Base-by-base conservation (phyloP, 108 stramenopile species). In the Discostella stelligeroides region DNA sequence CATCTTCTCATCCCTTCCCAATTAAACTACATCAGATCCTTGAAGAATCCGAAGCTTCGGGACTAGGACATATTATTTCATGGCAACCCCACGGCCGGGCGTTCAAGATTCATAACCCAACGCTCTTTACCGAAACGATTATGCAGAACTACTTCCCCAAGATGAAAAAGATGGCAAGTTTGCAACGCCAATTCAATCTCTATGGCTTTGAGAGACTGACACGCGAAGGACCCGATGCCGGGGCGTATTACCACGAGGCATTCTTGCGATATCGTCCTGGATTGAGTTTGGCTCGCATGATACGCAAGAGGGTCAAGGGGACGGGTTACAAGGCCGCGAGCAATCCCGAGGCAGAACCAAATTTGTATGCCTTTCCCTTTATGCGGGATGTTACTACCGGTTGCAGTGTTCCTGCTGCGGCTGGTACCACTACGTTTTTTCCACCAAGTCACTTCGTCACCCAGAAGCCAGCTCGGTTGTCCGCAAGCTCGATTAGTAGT, bases 141-240 rank as follows among this genome's bases (percentile, higher is more conserved):
- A 67, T 79, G 77, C 71, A 71, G 21, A 66, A 18, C 18, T 77
- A 73, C 58, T 82, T 82, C 64, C 75, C 70, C 34, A 66, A 66
- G 28, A 50, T 45, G 46, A 60, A 34, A 6, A 88, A 84, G 53
- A 53, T 82, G 14, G 48, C 83, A 12, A 68, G 64, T 8, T 79
- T 88, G 14, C 85, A 85, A 60, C 82, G 87, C 30, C 87, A 88
- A 72, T 73, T 88, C 28, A 85, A 85, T 58, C 66, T 88, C 1
- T 88, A 88, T 51, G 80, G 83, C 24, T 88, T 86, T 74, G 76
- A 82, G 49, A 68, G 82, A 30, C 25, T 86, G 17, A 75, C 73
- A 11, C 40, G 70, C 18, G 63, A 68, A 30, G 83, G 83, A 18
- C 75, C 74, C 24, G 84, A 81, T 40, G 17, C 34, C 39, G 80